These are phyloP conservation scores for Cydonia oblonga DNA, from an alignment of 331 rosid species.

Conservation along the genomic window DNA sequence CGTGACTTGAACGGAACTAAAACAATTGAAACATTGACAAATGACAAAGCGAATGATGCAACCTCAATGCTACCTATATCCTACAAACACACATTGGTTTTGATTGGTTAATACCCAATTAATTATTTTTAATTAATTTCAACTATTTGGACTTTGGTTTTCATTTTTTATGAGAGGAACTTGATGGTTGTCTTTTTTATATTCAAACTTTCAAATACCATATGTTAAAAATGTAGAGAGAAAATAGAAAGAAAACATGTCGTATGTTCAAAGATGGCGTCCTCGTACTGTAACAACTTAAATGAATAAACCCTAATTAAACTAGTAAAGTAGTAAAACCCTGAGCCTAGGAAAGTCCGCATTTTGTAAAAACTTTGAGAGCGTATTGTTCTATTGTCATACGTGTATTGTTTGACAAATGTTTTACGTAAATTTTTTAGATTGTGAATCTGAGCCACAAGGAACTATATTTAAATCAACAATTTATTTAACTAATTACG, in stretches of 20 bases:
- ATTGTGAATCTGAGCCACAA: too few relatives aligned
- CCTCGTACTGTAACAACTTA: not conserved
- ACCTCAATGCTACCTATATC: not conserved
- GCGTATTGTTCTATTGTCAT: too few relatives aligned
- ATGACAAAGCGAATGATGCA: not conserved
- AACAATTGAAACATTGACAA: not conserved
- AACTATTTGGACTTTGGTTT: not conserved
- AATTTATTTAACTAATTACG: too few relatives aligned
- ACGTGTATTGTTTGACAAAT: too few relatives aligned
- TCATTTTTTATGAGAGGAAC: not conserved
- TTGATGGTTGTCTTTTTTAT: not conserved
- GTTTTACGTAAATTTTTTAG: too few relatives aligned
- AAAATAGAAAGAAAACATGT: slow-evolving; percentile 8
- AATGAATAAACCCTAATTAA: not conserved
- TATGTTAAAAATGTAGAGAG: not conserved
- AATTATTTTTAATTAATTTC: not conserved
- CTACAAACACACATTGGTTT: not conserved
- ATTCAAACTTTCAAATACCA: not conserved
- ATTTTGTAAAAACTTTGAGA: too few relatives aligned
- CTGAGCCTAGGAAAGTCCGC: not conserved
- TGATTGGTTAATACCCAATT: not conserved
- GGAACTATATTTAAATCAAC: too few relatives aligned
- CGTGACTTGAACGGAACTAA: not conserved
- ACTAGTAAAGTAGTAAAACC: not conserved
- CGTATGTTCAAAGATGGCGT: slow-evolving; percentile 16